These are phyloP conservation scores for Russula virescens DNA, from an alignment of 768 basidiomycete genomes.

Conservation along the genomic window DNA sequence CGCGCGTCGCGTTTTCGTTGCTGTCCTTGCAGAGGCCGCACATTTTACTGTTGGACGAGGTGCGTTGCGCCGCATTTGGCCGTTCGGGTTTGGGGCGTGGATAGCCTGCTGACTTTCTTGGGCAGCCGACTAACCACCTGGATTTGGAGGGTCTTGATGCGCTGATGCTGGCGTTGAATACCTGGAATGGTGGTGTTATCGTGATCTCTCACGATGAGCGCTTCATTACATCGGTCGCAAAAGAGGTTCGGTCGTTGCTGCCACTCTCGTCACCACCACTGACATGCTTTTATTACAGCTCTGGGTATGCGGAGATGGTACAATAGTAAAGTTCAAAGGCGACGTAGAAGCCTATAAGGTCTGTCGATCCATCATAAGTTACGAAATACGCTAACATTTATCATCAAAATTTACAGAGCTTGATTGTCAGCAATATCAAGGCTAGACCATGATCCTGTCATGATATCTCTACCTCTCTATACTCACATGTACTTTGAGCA, in stretches of 20 bases:
- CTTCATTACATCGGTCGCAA: slow-evolving; percentile 86
- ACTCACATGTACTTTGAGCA: neutral
- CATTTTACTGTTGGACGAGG: slow-evolving; percentile 91
- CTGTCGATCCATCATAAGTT: slow-evolving; percentile 13
- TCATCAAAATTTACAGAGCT: neutral
- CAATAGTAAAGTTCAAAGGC: slow-evolving; percentile 77
- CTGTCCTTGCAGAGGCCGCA: slow-evolving; percentile 87
- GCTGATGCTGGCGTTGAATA: slow-evolving; percentile 72
- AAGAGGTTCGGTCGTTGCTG: slow-evolving; percentile 49
- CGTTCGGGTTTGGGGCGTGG: too few relatives aligned
- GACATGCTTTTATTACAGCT: slow-evolving; percentile 45
- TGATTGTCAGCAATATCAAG: slow-evolving; percentile 33
- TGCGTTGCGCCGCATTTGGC: slow-evolving; percentile 26
- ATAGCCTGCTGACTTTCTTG: neutral
- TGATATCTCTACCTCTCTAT: neutral
- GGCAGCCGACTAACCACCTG: slow-evolving; percentile 86
- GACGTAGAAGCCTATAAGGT: slow-evolving; percentile 94
- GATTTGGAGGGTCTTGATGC: slow-evolving; percentile 99
- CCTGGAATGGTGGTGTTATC: slow-evolving; percentile 90
- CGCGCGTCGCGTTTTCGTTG: slow-evolving; percentile 87
- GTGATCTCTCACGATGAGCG: slow-evolving; percentile 94
- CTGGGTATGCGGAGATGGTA: slow-evolving; percentile 88
- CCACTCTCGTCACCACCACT: neutral
- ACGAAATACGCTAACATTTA: neutral
- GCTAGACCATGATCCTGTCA: slow-evolving; percentile 27